phyloP scores from a whole-genome alignment of 345 rosid genomes.

The Microthlaspi erraticum region DNA sequence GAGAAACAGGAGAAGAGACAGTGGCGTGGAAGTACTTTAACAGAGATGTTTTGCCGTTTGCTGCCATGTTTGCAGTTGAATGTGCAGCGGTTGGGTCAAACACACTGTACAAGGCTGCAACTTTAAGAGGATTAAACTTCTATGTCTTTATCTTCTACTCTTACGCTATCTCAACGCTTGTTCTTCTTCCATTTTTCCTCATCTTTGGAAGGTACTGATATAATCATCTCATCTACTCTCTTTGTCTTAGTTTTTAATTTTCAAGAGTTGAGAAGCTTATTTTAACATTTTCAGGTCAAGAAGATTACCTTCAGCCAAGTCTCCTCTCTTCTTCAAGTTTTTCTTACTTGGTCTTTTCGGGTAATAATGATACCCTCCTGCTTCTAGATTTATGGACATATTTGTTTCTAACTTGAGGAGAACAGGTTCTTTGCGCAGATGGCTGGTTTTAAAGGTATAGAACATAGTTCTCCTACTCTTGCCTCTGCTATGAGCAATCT shows the following conservation, averaged over 20 bases:
- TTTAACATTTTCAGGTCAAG: slow-evolving; percentile 29
- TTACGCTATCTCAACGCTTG: slow-evolving; percentile 50
- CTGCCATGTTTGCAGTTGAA: slow-evolving; percentile 55
- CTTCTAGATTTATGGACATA: not conserved
- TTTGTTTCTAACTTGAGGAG: not conserved
- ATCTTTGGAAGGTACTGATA: slow-evolving; percentile 37
- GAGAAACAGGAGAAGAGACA: slow-evolving; percentile 2
- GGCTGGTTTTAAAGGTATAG: slow-evolving; percentile 21
- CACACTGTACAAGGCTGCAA: slow-evolving; percentile 49
- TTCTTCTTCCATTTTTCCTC: slow-evolving; percentile 49
- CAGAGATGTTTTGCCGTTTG: slow-evolving; percentile 44
- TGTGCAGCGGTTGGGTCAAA: slow-evolving; percentile 53
- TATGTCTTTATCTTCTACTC: slow-evolving; percentile 55
- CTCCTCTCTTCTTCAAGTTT: slow-evolving; percentile 37
- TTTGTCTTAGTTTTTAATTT: not conserved
- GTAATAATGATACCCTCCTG: slow-evolving; percentile 21
- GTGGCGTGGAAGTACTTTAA: slow-evolving; percentile 24
- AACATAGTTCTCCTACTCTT: slow-evolving; percentile 32
- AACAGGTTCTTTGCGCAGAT: slow-evolving; percentile 14
- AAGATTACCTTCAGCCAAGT: slow-evolving; percentile 14
- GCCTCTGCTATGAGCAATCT: slow-evolving; percentile 35
- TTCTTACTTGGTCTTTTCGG: slow-evolving; percentile 38
- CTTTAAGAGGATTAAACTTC: slow-evolving; percentile 59
- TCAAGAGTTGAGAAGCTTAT: not conserved
- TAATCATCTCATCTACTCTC: not conserved